Percentiles rank a stretch among this genome's conserved stretches.
phyloP scores from a whole-genome alignment of 2,329 filamentous ascomycete species.

The Pseudonectria foliicola region DNA sequence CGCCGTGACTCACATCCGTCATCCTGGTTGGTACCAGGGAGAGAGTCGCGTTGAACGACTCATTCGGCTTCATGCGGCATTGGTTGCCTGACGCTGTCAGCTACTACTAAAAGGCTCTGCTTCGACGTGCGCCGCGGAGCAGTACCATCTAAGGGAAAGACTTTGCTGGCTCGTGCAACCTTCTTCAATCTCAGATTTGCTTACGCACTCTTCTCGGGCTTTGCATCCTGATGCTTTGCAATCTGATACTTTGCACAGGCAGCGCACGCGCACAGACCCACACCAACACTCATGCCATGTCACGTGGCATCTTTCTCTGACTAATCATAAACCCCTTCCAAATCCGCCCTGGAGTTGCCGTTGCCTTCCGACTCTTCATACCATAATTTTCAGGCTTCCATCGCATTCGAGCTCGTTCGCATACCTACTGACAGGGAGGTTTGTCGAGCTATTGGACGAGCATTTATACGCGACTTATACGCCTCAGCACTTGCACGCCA shows the following conservation, averaged over 20 bases:
- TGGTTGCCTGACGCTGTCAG: no score
- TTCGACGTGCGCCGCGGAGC: no score
- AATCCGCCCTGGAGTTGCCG: slow-evolving; percentile 15
- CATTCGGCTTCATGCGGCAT: no score
- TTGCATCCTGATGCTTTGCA: no score
- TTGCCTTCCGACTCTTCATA: slow-evolving; percentile 24
- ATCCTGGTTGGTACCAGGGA: no score
- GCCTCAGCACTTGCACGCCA: neutral
- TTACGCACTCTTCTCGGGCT: no score
- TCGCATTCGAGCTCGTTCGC: slow-evolving; percentile 1
- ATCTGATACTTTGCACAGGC: neutral
- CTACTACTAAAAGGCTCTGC: no score
- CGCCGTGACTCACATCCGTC: no score
- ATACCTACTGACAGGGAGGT: slow-evolving; percentile 6
- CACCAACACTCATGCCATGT: slow-evolving; percentile 7
- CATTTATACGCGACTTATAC: neutral
- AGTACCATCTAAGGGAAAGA: no score
- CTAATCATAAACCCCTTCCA: slow-evolving; percentile 21
- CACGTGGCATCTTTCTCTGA: slow-evolving; percentile 24
- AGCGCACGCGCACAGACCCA: slow-evolving; percentile 9
- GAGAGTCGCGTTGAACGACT: no score
- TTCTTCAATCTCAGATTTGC: no score
- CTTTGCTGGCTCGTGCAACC: no score
- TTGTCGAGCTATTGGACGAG: slow-evolving; percentile 6
- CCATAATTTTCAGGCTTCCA: slow-evolving; percentile 31